Evolutionary conservation across 768 basidiomycete genomes (phyloP), one percentile per base, ranked within the genome.

Genomic region (Boletales sp.): DNA sequence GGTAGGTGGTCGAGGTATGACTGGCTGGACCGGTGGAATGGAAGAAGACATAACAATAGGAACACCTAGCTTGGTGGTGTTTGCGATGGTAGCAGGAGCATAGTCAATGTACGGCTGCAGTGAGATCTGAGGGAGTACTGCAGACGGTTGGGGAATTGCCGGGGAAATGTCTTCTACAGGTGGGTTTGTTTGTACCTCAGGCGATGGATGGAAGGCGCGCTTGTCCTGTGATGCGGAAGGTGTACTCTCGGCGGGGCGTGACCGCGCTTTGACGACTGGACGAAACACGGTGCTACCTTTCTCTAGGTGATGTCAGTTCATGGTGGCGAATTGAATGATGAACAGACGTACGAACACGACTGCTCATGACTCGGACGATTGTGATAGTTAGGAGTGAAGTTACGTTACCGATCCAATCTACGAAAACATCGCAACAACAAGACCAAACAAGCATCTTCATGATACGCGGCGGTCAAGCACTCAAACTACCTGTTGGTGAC

Each of bases 221-320:
- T 41, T 38, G 30, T 64, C 64, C 43, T 49, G 55, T 11, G 55
- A 51, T 47, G 47, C 34, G 5, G 56, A 54, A 15, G 51, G 43
- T n/a, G 49, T 55, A 48, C 30, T 59, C 46, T 70, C 64, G 12
- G 55, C 38, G 10, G 69, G 60, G 24, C 83, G 80, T 13, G 75
- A 58, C 41, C 84, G 74, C 9, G 78, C 67, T 61, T 82, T 84
- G 13, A 70, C 73, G 4, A 86, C 74, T n/a, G 87, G 87, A 60
- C 77, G 79, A 57, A 90, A 90, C 47, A 87, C 65, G 6, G 82
- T 76, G 8, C 77, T 73, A 14, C 87, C 87, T 63, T 90, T 90
- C 63, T 89, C 87, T 90, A 57, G 17, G 5, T 30, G 3, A 41
- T 21, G 10, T 31, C n/a, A 14, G 4, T 9, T 24, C 43, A 36